These are phyloP conservation scores for Suillus variegatus DNA, from an alignment of 768 basidiomycete species.

Conservation along the genomic window DNA sequence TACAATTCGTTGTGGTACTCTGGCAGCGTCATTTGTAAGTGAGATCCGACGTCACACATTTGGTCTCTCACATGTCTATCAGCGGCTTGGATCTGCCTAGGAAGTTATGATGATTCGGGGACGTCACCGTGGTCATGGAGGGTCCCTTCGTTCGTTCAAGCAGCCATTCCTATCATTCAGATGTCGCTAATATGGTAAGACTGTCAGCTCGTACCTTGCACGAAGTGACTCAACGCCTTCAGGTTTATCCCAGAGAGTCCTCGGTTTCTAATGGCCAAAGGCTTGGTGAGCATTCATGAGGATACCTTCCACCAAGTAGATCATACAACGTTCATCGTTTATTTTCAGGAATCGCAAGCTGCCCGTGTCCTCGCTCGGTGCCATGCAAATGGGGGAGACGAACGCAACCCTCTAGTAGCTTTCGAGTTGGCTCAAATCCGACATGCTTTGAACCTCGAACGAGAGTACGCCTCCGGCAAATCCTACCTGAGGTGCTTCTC, in stretches of 20 bases:
- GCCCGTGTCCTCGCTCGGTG: slow-evolving; percentile 62
- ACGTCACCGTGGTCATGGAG: slow-evolving; percentile 62
- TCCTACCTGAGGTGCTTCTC: slow-evolving; percentile 55
- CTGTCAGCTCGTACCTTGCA: not conserved
- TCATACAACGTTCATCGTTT: not conserved
- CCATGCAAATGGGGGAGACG: slow-evolving; percentile 64
- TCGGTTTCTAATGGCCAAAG: slow-evolving; percentile 64
- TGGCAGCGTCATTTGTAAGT: slow-evolving; percentile 59
- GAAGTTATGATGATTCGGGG: slow-evolving; percentile 37
- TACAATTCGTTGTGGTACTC: slow-evolving; percentile 79
- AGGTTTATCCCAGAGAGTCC: slow-evolving; percentile 73
- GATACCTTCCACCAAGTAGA: not conserved
- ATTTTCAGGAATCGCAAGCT: slow-evolving; percentile 55
- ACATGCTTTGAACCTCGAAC: slow-evolving; percentile 65
- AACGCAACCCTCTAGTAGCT: slow-evolving; percentile 55
- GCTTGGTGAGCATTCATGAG: slow-evolving; percentile 41
- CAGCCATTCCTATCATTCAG: slow-evolving; percentile 56
- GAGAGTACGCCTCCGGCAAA: slow-evolving; percentile 48
- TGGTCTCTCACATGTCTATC: slow-evolving; percentile 2
- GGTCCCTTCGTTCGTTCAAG: slow-evolving; percentile 64
- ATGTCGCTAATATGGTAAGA: slow-evolving; percentile 52
- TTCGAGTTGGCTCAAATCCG: slow-evolving; percentile 66
- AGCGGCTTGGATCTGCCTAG: slow-evolving; percentile 52
- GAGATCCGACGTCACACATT: not conserved
- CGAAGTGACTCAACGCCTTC: slow-evolving; percentile 1